Percentiles rank a stretch among this genome's conserved stretches.
Evolutionary conservation across 345 rosid genomes (phyloP).

Genomic region (Heritiera littoralis): DNA sequence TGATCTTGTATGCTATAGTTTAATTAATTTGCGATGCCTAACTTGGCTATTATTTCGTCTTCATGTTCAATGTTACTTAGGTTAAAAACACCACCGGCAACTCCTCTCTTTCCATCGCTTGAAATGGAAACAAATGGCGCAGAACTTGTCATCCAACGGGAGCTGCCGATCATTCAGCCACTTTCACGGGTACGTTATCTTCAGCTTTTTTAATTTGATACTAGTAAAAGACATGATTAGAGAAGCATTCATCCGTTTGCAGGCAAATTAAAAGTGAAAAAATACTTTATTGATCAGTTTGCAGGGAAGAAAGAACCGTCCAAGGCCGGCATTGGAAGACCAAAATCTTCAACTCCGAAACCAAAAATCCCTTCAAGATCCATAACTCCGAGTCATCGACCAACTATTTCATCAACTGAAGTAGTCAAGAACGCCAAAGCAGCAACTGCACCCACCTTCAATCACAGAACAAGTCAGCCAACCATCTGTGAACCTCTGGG

Average conservation of each 20-base stretch:
- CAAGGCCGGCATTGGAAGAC: constrained; percentile 2
- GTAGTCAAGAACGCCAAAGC: constrained; percentile 18
- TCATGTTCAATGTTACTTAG: constrained; percentile 19
- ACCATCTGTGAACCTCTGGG: background rate
- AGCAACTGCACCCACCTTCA: constrained; percentile 12
- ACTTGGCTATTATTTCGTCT: background rate
- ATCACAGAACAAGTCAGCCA: constrained; percentile 21
- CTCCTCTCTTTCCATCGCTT: constrained; percentile 67
- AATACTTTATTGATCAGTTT: constrained; percentile 28
- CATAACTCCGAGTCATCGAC: constrained; percentile 29
- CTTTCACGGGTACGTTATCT: constrained; percentile 42
- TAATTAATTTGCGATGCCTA: too few relatives aligned
- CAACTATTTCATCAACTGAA: constrained; percentile 19
- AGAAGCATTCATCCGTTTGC: too few relatives aligned
- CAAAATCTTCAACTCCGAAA: constrained; percentile 34
- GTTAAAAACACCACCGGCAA: constrained; percentile 75
- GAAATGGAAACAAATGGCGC: constrained; percentile 62
- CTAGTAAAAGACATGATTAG: too few relatives aligned
- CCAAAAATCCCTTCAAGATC: constrained; percentile 35
- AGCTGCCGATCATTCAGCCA: constrained; percentile 50
- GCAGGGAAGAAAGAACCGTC: constrained; percentile 30
- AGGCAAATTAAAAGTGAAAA: background rate
- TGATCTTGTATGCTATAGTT: background rate
- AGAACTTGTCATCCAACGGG: constrained; percentile 44
- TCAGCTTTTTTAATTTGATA: too few relatives aligned